Evolutionary conservation across 2,329 filamentous ascomycete genomes (phyloP).

Genomic region (Scedosporium aurantiacum): DNA sequence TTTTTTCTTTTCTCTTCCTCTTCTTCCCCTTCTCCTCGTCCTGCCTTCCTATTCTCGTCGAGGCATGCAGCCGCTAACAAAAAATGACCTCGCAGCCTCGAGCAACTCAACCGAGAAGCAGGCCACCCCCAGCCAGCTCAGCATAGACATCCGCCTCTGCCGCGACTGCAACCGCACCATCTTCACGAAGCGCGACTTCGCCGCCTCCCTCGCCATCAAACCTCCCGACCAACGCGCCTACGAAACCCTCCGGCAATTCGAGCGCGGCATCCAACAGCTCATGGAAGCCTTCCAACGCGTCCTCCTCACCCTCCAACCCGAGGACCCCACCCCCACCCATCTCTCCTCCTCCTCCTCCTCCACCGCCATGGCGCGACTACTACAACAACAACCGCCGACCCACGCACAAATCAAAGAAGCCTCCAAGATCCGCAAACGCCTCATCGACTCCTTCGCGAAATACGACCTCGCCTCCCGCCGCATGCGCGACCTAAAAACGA

Average conservation of each 20-base stretch:
- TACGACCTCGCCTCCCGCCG: conserved; percentile 75
- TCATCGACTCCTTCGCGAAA: conserved; percentile 81
- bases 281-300: conserved; percentile 77
- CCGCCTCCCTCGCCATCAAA: conserved; percentile 53
- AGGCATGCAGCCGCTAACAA: conserved; percentile 5
- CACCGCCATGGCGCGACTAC: conserved; percentile 11
- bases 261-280: conserved; percentile 71
- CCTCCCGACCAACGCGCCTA: conserved; percentile 71
- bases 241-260: conserved; percentile 74
- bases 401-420: conserved; percentile 71
- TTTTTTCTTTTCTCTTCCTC: too few relatives aligned
- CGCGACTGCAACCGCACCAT: conserved; percentile 64
- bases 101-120: conserved; percentile 32
- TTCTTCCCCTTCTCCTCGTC: background rate
- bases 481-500: conserved; percentile 66
- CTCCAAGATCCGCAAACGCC: conserved; percentile 75
- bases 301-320: conserved; percentile 47
- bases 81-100: conserved; percentile 7
- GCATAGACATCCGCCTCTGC: conserved; percentile 81
- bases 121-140: conserved; percentile 38
- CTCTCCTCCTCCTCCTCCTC: background rate
- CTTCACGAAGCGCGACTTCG: conserved; percentile 64
- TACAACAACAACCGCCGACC: conserved; percentile 36
- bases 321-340: conserved; percentile 11
- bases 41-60: background rate